Conservation (phyloP, 352 stramenopile genomes). For the Phytophthora ohioensis region DNA sequence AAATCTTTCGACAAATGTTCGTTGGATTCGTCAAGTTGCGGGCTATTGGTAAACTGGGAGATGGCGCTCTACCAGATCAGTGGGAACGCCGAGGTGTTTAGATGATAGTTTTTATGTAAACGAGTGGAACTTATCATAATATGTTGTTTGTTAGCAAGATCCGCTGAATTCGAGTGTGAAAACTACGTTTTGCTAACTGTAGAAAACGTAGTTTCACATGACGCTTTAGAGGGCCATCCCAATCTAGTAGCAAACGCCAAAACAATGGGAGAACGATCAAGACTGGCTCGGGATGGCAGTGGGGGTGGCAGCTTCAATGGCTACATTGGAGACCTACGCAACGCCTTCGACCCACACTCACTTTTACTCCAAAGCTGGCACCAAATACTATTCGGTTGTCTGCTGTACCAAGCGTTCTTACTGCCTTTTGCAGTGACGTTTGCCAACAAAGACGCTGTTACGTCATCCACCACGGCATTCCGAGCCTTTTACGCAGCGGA, state of each 20-base stretch:
- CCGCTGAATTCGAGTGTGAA: too few relatives aligned
- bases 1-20: conserved; percentile 77
- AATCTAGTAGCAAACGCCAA: neutral
- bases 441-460: conserved; percentile 14
- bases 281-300: neutral
- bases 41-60: conserved; percentile 52
- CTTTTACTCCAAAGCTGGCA: conserved; percentile 56
- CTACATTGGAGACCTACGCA: conserved; percentile 42
- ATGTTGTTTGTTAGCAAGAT: too few relatives aligned
- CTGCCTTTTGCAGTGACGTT: conserved; percentile 69
- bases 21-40: conserved; percentile 68
- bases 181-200: too few relatives aligned
- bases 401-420: conserved; percentile 62
- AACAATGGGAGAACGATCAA: neutral
- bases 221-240: neutral
- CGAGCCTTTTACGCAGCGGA: conserved; percentile 52
- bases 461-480: conserved; percentile 8
- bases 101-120: too few relatives aligned
- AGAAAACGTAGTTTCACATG: too few relatives aligned
- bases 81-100: conserved; percentile 36
- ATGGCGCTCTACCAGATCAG: conserved; percentile 70
- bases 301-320: conserved; percentile 24
- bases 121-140: too few relatives aligned
- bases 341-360: conserved; percentile 63
- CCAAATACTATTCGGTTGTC: conserved; percentile 48